phyloP scores from a whole-genome alignment of 1,139 yeast genomes.

The Debaryomycetaceae sp. region DNA sequence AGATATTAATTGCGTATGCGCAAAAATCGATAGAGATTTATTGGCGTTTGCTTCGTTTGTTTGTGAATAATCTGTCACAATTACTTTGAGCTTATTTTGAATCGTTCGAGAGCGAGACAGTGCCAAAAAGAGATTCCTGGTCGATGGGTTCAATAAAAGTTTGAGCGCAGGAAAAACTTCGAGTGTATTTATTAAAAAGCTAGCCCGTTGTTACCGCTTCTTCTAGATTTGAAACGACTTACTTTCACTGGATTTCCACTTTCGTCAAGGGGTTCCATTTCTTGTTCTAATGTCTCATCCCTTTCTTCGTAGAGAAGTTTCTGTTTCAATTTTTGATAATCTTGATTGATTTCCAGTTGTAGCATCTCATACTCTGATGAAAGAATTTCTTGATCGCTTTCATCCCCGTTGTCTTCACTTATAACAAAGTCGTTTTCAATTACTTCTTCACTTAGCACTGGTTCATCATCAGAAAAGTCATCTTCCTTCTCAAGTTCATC shows the following conservation, averaged over 20 bases:
- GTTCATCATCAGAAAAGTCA: conserved; percentile 25
- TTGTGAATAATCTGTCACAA: too few relatives aligned
- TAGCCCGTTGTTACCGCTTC: too few relatives aligned
- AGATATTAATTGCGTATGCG: too few relatives aligned
- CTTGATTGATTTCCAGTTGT: conserved; percentile 45
- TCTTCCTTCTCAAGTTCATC: conserved; percentile 28
- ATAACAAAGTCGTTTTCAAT: conserved; percentile 31
- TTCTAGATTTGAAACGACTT: conserved; percentile 66
- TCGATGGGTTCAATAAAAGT: too few relatives aligned
- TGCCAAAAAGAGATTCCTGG: too few relatives aligned
- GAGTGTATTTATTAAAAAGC: too few relatives aligned
- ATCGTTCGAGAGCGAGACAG: too few relatives aligned
- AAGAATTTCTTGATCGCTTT: conserved; percentile 20
- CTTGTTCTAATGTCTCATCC: conserved; percentile 42
- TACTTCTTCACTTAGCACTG: conserved; percentile 34
- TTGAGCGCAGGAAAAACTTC: too few relatives aligned
- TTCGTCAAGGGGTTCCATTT: conserved; percentile 71
- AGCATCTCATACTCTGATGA: conserved; percentile 29
- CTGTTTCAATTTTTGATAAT: conserved; percentile 58
- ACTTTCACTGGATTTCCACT: conserved; percentile 54
- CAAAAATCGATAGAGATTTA: too few relatives aligned
- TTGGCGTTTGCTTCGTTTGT: too few relatives aligned
- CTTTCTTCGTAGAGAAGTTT: conserved; percentile 41
- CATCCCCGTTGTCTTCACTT: conserved; percentile 17
- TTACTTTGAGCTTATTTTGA: too few relatives aligned